phyloP scores from a whole-genome alignment of 129 eudicot species.

The Ambrosia artemisiifolia region DNA sequence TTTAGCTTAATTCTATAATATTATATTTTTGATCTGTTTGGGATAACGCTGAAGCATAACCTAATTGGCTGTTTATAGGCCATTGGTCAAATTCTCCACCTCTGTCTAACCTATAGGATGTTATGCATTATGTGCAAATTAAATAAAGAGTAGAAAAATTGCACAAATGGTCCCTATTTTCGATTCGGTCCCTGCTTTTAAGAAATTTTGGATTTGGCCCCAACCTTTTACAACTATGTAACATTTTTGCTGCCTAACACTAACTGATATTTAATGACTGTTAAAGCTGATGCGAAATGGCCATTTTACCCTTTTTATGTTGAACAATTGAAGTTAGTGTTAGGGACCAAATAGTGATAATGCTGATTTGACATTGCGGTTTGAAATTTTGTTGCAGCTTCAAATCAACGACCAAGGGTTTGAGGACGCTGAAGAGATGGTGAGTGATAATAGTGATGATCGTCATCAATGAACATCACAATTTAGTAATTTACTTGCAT shows the following conservation, averaged over 20 bases:
- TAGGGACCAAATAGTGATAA: background rate
- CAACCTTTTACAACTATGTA: background rate
- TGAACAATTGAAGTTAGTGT: too few relatives aligned
- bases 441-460: slow-evolving; percentile 34
- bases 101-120: background rate
- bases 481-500: background rate
- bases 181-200: background rate
- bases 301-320: too few relatives aligned
- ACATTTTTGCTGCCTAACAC: background rate
- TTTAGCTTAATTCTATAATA: background rate
- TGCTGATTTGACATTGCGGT: background rate
- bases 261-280: background rate
- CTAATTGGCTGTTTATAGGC: background rate
- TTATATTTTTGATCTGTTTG: background rate
- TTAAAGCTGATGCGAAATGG: background rate
- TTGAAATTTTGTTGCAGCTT: slow-evolving; percentile 48
- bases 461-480: slow-evolving; percentile 28
- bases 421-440: slow-evolving; percentile 94
- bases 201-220: too few relatives aligned
- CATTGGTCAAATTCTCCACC: background rate
- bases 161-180: background rate
- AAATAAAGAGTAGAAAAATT: background rate
- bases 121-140: background rate
- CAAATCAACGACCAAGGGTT: slow-evolving; percentile 77
- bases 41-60: background rate